These are phyloP conservation scores for Nitzschia sp. DNA, from an alignment of 108 stramenopile genomes.

Conservation along the genomic window DNA sequence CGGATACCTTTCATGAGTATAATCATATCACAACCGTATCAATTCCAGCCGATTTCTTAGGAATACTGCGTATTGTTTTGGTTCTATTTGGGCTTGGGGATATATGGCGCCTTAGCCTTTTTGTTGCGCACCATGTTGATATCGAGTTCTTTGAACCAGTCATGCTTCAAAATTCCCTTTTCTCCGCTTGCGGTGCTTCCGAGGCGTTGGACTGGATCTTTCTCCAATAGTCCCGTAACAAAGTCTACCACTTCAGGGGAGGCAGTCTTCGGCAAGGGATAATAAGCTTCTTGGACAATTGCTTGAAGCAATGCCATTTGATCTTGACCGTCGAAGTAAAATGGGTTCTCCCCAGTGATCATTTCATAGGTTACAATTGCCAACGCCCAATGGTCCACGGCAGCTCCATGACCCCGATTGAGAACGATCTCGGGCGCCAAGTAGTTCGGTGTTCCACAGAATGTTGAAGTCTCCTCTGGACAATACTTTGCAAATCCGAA, in stretches of 20 bases:
- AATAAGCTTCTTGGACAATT: constrained; percentile 61
- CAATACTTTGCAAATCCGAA: constrained; percentile 72
- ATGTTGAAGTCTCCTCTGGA: constrained; percentile 73
- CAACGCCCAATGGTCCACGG: constrained; percentile 87
- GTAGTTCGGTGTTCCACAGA: constrained; percentile 93
- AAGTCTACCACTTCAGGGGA: constrained; percentile 44
- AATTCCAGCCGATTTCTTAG: too few relatives aligned
- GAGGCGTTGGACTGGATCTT: constrained; percentile 55
- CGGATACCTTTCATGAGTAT: too few relatives aligned
- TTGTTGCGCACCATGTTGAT: constrained; percentile 57
- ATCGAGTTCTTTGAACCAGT: constrained; percentile 73
- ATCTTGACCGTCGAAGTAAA: constrained; percentile 51
- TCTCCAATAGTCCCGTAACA: constrained; percentile 53
- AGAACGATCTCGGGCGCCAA: constrained; percentile 74
- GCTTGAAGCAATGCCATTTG: constrained; percentile 73
- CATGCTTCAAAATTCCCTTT: constrained; percentile 48
- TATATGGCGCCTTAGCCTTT: constrained; percentile 77
- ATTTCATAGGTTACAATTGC: constrained; percentile 90
- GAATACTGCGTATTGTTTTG: too few relatives aligned
- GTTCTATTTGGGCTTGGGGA: constrained; percentile 39
- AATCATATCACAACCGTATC: too few relatives aligned
- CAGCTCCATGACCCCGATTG: constrained; percentile 43
- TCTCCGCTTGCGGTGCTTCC: constrained; percentile 54
- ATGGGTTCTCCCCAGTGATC: constrained; percentile 60
- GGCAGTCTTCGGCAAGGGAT: constrained; percentile 20